Conservation (phyloP, 2,329 filamentous ascomycete genomes). For the Bertia moriformis region DNA sequence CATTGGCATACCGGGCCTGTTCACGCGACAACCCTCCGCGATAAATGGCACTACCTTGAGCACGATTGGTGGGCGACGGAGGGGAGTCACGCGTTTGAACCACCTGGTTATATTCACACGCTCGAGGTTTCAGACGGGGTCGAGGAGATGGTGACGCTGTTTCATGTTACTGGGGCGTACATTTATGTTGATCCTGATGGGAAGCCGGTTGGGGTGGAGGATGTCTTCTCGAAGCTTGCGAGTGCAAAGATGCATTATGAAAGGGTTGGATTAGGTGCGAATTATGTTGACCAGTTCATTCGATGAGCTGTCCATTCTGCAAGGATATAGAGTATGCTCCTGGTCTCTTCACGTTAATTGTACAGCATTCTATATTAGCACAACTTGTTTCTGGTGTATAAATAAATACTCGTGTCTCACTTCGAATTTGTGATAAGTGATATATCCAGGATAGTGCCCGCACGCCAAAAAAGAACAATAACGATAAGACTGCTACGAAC, state of each 20-base stretch:
- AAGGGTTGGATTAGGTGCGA: slow-evolving; percentile 12
- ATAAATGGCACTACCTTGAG: slow-evolving; percentile 19
- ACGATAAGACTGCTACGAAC: too few species aligned
- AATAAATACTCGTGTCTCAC: too few species aligned
- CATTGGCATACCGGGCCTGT: slow-evolving; percentile 17
- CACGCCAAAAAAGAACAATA: too few species aligned
- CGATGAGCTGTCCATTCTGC: slow-evolving; percentile 4
- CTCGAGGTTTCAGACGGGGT: slow-evolving; percentile 16
- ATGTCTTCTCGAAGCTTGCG: slow-evolving; percentile 16
- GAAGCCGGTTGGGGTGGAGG: slow-evolving; percentile 13
- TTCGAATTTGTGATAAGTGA: too few species aligned
- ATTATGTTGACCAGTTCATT: slow-evolving; percentile 13
- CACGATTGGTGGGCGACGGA: slow-evolving; percentile 18
- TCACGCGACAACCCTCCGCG: slow-evolving; percentile 14
- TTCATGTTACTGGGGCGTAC: slow-evolving; percentile 18
- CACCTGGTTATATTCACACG: slow-evolving; percentile 18
- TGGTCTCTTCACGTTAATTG: too few species aligned
- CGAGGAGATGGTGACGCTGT: slow-evolving; percentile 16
- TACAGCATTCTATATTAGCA: too few species aligned
- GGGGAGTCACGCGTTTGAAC: slow-evolving; percentile 17
- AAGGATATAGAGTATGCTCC: too few species aligned
- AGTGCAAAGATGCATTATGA: slow-evolving; percentile 15
- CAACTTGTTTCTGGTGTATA: too few species aligned
- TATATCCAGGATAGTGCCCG: too few species aligned
- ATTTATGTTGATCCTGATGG: slow-evolving; percentile 17